phyloP scores from a whole-genome alignment of 2,329 filamentous ascomycete species.

The Colletotrichum liriopes region DNA sequence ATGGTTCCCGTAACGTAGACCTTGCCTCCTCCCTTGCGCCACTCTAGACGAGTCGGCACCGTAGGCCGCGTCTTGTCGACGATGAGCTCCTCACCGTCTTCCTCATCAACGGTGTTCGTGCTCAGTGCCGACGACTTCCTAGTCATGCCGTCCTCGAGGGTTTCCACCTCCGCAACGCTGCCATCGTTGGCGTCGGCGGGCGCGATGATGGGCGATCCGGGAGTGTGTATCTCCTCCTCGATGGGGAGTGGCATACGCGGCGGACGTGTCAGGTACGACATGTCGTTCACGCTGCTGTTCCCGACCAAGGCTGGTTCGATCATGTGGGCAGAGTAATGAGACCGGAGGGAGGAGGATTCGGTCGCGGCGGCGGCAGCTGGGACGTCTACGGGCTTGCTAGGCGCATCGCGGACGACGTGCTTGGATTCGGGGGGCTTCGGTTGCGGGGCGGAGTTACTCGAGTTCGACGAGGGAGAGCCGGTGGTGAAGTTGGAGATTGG shows the following conservation, averaged over 20 bases:
- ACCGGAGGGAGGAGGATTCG: slow-evolving; percentile 55
- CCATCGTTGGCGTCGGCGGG: slow-evolving; percentile 76
- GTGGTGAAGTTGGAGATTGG: slow-evolving; percentile 66
- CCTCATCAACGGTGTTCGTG: slow-evolving; percentile 80
- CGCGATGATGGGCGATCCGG: slow-evolving; percentile 89
- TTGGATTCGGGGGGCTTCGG: slow-evolving; percentile 47
- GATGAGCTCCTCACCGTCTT: slow-evolving; percentile 82
- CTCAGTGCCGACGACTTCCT: slow-evolving; percentile 73
- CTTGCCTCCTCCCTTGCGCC: slow-evolving; percentile 87
- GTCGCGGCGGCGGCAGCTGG: slow-evolving; percentile 57
- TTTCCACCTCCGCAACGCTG: slow-evolving; percentile 67
- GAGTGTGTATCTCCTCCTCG: slow-evolving; percentile 90
- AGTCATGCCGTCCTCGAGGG: slow-evolving; percentile 65
- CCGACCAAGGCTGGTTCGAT: slow-evolving; percentile 62
- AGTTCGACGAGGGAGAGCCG: slow-evolving; percentile 56
- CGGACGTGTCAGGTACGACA: slow-evolving; percentile 78
- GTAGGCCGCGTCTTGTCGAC: slow-evolving; percentile 83
- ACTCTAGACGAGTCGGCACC: slow-evolving; percentile 89
- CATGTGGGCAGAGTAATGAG: slow-evolving; percentile 56
- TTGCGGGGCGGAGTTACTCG: slow-evolving; percentile 42
- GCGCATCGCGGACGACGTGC: slow-evolving; percentile 49
- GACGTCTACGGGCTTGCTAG: slow-evolving; percentile 73
- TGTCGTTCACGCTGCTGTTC: slow-evolving; percentile 73
- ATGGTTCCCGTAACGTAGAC: slow-evolving; percentile 98
- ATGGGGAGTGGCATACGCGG: slow-evolving; percentile 94